A percentile compares a stretch with the other conserved stretches of the same genome.
These are phyloP conservation scores for Allium fistulosum DNA, from an alignment of 106 monocot genomes.

Conservation along the genomic window DNA sequence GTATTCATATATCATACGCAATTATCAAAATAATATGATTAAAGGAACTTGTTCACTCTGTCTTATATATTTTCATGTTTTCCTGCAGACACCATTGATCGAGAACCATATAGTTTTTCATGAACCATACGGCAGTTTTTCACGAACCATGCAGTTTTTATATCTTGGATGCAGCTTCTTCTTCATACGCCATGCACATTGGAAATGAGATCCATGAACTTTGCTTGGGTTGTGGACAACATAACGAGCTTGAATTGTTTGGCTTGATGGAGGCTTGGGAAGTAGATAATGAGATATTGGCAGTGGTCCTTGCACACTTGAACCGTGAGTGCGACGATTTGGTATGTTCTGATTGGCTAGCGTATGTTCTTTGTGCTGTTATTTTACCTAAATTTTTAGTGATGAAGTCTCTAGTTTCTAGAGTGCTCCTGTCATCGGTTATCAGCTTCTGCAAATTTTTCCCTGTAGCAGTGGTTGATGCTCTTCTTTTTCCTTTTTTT, in stretches of 20 bases:
- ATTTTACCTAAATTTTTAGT: conserved; percentile 50
- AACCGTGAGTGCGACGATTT: conserved; percentile 2
- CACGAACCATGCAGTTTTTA: too few species aligned
- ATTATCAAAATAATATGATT: too few species aligned
- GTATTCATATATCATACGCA: too few species aligned
- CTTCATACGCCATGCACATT: conserved; percentile 20
- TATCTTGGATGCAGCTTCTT: conserved; percentile 17
- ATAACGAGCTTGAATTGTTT: conserved; percentile 27
- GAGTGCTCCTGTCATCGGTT: conserved; percentile 43
- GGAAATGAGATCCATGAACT: conserved; percentile 33
- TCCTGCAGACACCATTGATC: too few species aligned
- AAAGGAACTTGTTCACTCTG: too few species aligned
- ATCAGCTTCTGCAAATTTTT: conserved; percentile 58
- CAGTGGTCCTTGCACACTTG: conserved; percentile 43
- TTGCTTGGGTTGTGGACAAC: too few species aligned
- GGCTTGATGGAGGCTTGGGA: conserved; percentile 64
- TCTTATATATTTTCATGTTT: too few species aligned
- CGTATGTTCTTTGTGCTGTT: conserved; percentile 53
- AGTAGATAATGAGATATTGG: conserved; percentile 44
- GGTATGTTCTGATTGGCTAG: conserved; percentile 12
- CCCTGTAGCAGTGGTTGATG: conserved; percentile 38
- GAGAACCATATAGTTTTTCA: too few species aligned
- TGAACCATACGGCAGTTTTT: too few species aligned
- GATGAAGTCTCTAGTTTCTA: too few species aligned
- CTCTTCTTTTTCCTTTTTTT: conserved; percentile 57